A percentile compares a stretch with the other conserved stretches of the same genome.
Conservation (phyloP, 1,284 basidiomycete species). For the Lentinula novae-zelandiae region DNA sequence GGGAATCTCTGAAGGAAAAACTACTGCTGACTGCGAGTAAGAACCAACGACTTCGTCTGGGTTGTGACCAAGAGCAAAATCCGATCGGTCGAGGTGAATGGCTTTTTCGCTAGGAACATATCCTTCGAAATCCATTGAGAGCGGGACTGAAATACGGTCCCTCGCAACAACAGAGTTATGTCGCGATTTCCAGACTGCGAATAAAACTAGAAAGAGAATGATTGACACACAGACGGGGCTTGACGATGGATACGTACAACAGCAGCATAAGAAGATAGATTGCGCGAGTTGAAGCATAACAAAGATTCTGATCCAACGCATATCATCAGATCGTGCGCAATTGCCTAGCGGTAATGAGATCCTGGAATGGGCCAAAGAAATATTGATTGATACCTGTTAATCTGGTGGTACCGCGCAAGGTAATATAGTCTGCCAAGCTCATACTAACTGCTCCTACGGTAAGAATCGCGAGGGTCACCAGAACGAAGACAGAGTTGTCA, state of each 20-base stretch:
- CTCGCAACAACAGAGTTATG: conserved; percentile 45
- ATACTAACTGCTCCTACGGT: background rate
- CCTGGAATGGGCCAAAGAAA: background rate
- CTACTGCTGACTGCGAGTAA: background rate
- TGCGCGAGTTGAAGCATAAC: conserved; percentile 50
- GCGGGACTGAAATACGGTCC: conserved; percentile 52
- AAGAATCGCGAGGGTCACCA: conserved; percentile 37
- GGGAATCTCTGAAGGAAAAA: background rate
- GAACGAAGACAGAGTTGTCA: conserved; percentile 51
- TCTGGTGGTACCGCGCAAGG: conserved; percentile 34
- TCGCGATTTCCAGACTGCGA: conserved; percentile 53
- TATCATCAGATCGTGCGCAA: conserved; percentile 30
- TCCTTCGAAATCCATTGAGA: conserved; percentile 40
- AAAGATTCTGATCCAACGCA: conserved; percentile 41
- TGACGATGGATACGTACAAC: conserved; percentile 42
- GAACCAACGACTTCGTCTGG: background rate
- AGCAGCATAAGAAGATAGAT: conserved; percentile 53
- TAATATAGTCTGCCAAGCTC: conserved; percentile 29
- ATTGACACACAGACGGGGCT: background rate
- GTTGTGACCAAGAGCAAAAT: conserved; percentile 34
- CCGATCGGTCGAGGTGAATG: conserved; percentile 51
- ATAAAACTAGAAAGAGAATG: conserved; percentile 39
- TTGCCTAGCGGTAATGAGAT: conserved; percentile 27
- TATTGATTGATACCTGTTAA: conserved; percentile 38
- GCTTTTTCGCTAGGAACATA: conserved; percentile 27